Percentiles rank a stretch among this genome's conserved stretches.
phyloP scores from a whole-genome alignment of 2,329 filamentous ascomycete genomes.

The Leptographium lundbergii region DNA sequence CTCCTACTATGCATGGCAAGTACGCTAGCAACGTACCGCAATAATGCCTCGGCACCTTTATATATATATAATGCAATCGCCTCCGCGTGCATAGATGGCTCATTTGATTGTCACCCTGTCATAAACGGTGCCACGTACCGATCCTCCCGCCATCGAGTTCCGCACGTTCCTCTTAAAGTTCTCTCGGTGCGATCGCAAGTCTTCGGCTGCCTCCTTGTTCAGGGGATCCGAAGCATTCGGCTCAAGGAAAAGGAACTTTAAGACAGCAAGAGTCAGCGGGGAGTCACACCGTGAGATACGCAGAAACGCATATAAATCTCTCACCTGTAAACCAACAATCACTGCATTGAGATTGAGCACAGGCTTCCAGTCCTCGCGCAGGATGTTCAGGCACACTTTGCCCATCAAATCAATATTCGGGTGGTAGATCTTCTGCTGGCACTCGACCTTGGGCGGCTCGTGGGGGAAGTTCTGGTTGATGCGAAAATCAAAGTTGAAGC shows the following conservation, averaged over 20 bases:
- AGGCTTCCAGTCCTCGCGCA: slow-evolving; percentile 98
- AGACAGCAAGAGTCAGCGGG: slow-evolving; percentile 21
- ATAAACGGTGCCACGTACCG: slow-evolving; percentile 59
- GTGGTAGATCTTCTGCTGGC: slow-evolving; percentile 97
- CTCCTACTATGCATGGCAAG: background rate
- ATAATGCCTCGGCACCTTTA: no score
- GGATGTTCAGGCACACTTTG: slow-evolving; percentile 94
- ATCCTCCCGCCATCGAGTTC: slow-evolving; percentile 68
- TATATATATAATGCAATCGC: background rate
- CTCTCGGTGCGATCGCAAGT: slow-evolving; percentile 74
- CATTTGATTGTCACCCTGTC: slow-evolving; percentile 57
- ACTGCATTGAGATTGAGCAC: slow-evolving; percentile 94
- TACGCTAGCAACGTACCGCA: background rate
- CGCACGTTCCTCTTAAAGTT: slow-evolving; percentile 86
- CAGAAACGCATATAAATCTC: slow-evolving; percentile 9
- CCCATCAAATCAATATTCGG: slow-evolving; percentile 97
- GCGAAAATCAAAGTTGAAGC: slow-evolving; percentile 79
- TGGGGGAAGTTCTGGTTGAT: slow-evolving; percentile 96
- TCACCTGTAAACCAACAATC: slow-evolving; percentile 84
- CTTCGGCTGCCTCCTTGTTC: slow-evolving; percentile 95
- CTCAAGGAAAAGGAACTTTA: slow-evolving; percentile 81
- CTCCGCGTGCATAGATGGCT: background rate
- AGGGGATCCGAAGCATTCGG: slow-evolving; percentile 95
- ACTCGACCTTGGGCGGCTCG: slow-evolving; percentile 94
- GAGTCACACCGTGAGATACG: slow-evolving; percentile 3